Evolutionary conservation across 2,329 filamentous ascomycete genomes (phyloP), one percentile per base, ranked within the genome.

Genomic region (Cyphellophora europaea): DNA sequence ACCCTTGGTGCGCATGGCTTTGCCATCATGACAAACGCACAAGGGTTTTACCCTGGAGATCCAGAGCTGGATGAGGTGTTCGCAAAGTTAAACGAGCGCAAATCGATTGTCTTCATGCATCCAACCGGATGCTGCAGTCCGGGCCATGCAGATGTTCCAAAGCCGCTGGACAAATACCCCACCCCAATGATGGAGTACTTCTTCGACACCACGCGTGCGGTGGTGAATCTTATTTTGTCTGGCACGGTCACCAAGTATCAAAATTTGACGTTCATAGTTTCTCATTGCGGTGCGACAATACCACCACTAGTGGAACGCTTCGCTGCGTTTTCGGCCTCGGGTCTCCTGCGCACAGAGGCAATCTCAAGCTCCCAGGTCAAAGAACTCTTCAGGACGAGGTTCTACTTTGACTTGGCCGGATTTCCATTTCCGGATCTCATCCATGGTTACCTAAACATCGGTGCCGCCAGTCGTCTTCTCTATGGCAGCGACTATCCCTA

Each of bases 401-500:
- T 44, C 29, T 44, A 37, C 15, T 44, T 44, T 25, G 42, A 44
- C 17, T 19, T 44, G 11, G 42, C 42, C 11, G 42, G 42, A 5
- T 37, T 37, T 14, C 39, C 42, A 12, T 42, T 40, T 12, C 42
- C 38, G 2, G 42, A 44, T 14, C 42, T 42, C 23, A 37, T 44
- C 5, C 59, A 63, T 34, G 67, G 65, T 2, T 51, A 72, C 36
- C 48, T 72, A 11, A 48, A 62, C 10, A 56, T 62, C 0, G 57
- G 63, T 5, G 53, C 58, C 3, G 54, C 62, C 33, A 51, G 59
- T n/a, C 55, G 57, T 29, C 35, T 74, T 19, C 31, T 73, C 37
- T 74, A 72, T 54, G 70, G 71, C 3, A 69, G 59, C 37, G 69
- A 74, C 44, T 74, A 61, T 38, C 68, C 69, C 0, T 73, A 64